A percentile compares a stretch with the other conserved stretches of the same genome.
Evolutionary conservation across 1,284 basidiomycete species (phyloP).

Genomic region (Ceratobasidium sp.): DNA sequence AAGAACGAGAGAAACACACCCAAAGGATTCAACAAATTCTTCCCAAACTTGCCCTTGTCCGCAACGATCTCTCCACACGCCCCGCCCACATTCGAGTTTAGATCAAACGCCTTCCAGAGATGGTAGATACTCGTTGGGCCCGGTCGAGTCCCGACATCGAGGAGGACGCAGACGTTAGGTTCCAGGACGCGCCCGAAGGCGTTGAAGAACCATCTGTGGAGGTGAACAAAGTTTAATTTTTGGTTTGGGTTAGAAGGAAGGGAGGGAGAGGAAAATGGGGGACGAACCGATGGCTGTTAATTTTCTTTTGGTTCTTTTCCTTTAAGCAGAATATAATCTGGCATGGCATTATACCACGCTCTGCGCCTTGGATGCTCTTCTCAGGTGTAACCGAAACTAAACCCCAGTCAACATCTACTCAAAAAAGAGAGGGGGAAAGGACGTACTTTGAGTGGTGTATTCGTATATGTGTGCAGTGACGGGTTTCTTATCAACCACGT

Average conservation of each 20-base stretch:
- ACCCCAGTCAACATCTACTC: not conserved
- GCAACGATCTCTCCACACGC: constrained; percentile 98
- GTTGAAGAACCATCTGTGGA: constrained; percentile 95
- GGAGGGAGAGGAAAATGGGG: constrained; percentile 17
- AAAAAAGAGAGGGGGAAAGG: not conserved
- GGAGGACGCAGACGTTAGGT: constrained; percentile 92
- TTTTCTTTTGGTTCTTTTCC: constrained; percentile 90
- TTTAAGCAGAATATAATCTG: constrained; percentile 97
- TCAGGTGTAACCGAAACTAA: constrained; percentile 84
- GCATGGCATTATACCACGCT: constrained; percentile 85
- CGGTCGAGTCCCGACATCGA: constrained; percentile 96
- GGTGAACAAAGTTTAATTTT: no score
- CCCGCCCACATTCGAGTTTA: constrained; percentile 95
- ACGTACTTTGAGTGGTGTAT: constrained; percentile 88
- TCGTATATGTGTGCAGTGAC: constrained; percentile 96
- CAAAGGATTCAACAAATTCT: constrained; percentile 84
- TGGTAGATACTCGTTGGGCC: constrained; percentile 93
- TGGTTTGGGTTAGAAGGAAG: not conserved
- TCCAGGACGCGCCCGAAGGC: constrained; percentile 79
- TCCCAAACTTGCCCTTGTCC: constrained; percentile 85
- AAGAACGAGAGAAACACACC: constrained; percentile 61
- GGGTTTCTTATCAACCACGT: constrained; percentile 85
- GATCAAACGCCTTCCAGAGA: constrained; percentile 97
- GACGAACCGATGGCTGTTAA: constrained; percentile 51
- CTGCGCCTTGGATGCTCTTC: constrained; percentile 85